Base-by-base conservation (phyloP, 345 rosid genomes). In the Eucalyptus tenuipes region DNA sequence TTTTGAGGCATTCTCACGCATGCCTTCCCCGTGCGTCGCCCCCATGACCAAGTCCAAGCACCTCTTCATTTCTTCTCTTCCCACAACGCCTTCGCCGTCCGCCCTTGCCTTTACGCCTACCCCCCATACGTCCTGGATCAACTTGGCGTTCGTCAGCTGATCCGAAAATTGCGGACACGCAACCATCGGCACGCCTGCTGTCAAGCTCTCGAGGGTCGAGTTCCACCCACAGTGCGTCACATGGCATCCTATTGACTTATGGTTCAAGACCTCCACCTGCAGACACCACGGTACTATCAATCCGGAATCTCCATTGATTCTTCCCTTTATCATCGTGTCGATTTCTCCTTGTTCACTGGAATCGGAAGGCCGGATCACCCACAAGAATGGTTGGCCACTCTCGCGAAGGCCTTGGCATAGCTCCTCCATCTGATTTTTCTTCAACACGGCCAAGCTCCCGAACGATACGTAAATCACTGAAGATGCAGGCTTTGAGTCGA, bases 191-290 rank as follows among this genome's bases (percentile, higher is more conserved):
- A 91, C 92, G 2, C 93, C 93, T 5, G 86, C 82, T 17, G 85
- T 89, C 90, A 92, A 68, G 90, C 94, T 89, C 88, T 93, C 94
- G 10, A 88, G 45, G 37, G 91, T 90, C 44, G 93, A 93, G 86
- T 89, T 92, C 94, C 94, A 93, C 10, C 94, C 93, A 27, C 93
- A 91, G 49, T 92, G 94, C 47, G 92, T 89, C 80, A 93, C 80
- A 20, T 92, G 91, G 85, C 94, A 93, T 27, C 93, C 93, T 13
- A 92, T 40, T 3, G 93, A 86, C 13, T 50, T 79, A 87, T 93
- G 94, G 48, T 85, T 88, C 86, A 93, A 45, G 9, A 93, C 93
- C 88, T 91, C 92, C 84, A 93, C 89, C 48, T 92, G 94, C 11
- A 86, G 88, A n/a, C 93, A 93, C 94, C 93, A 93, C 24, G 90